Base-by-base conservation (phyloP, 306 rosid genomes). In the Quillaja saponaria region DNA sequence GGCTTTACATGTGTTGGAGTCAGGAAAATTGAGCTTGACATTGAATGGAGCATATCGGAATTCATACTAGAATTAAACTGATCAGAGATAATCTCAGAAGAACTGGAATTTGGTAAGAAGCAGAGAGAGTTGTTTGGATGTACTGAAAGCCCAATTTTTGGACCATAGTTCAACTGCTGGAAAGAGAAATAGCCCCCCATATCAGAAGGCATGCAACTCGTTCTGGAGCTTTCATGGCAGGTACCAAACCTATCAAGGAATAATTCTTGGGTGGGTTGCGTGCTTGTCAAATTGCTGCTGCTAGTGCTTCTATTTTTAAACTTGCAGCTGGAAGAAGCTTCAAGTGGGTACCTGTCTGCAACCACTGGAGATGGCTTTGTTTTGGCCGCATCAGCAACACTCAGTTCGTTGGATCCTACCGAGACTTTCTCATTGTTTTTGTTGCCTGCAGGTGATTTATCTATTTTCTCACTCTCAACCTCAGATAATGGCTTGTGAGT, bases 401-500 rank as follows among this genome's bases (percentile, higher is more conserved):
- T 74, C 42, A 81, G 61, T 41, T 83, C 76, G 56, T 75, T 63
- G 69, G 81, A 85, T 60, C 74, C 80, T 49, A 71, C 72, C 10
- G 84, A 78, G 57, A 71, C 78, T 74, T 83, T 85, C 28, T 84
- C 87, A 50, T 73, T 72, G 58, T 9, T 75, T 66, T 70, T 80
- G 64, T 69, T 44, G 33, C 34, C 21, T 46, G 66, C 14, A 35
- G 71, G 61, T 40, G 17, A 34, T 15, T 68, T 71, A 41, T 81
- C 85, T n/a, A n/a, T n/a, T 58, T 66, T 58, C 40, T 60, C 74
- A 28, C 50, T 69, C 60, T 67, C 84, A 56, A 46, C 57, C 48
- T 83, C 83, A 5, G 79, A 73, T 21, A 85, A 67, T 0, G 84
- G 90, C 48, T 82, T 89, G 84, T 92, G 98, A 7, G 96, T 92